A percentile compares a stretch with the other conserved stretches of the same genome.
Conservation (phyloP, 306 rosid species). For the Citrullus mucosospermus region DNA sequence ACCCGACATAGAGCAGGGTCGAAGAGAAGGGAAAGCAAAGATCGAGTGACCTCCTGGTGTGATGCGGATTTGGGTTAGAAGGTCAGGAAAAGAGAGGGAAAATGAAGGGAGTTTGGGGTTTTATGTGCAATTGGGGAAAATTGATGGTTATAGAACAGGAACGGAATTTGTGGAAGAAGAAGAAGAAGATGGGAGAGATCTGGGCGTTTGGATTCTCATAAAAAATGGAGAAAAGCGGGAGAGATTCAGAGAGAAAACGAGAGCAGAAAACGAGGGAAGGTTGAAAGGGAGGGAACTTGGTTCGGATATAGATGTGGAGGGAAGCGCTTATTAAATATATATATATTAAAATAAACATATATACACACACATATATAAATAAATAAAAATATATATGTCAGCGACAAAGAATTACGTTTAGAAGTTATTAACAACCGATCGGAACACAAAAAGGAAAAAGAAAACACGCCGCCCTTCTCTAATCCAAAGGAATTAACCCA, state of each 20-base stretch:
- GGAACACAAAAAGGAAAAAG: no score
- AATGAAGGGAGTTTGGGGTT: constrained; percentile 21
- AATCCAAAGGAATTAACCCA: background rate
- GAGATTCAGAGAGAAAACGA: constrained; percentile 21
- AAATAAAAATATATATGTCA: no score
- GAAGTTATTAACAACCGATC: no score
- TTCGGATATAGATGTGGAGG: constrained; percentile 94
- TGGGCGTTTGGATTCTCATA: constrained; percentile 29
- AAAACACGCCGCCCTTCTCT: no score
- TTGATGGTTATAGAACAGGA: constrained; percentile 4
- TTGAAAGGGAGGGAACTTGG: constrained; percentile 70
- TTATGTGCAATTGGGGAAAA: constrained; percentile 14
- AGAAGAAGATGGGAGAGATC: constrained; percentile 27
- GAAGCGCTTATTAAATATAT: constrained; percentile 25
- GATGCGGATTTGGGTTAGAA: constrained; percentile 1
- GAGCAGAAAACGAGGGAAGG: constrained; percentile 81
- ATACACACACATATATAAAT: no score
- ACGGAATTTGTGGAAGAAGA: constrained; percentile 3
- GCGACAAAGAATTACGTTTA: no score
- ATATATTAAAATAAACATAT: background rate
- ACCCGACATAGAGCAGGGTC: constrained; percentile 46
- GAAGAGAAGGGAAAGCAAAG: background rate
- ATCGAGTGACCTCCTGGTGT: background rate
- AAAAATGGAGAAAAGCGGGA: constrained; percentile 42
- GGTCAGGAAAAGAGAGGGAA: constrained; percentile 4